These are phyloP conservation scores for Diaporthe sp. DNA, from an alignment of 2,329 filamentous ascomycete species.

Conservation along the genomic window DNA sequence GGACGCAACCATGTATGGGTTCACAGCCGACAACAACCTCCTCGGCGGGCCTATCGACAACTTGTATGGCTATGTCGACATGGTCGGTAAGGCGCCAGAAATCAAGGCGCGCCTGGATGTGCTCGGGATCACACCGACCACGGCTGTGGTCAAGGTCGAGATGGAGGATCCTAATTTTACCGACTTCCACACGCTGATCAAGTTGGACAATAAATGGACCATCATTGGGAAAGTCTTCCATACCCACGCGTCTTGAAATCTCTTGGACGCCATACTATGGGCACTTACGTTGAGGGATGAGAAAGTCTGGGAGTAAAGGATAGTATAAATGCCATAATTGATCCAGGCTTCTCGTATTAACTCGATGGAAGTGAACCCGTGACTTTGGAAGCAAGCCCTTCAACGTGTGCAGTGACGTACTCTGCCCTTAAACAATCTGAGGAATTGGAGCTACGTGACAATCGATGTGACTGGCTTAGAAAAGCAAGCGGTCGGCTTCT, in stretches of 20 bases:
- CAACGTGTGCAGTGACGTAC: not conserved
- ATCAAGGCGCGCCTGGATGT: constrained; percentile 1
- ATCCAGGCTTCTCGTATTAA: not conserved
- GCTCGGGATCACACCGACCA: not conserved
- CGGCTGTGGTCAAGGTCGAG: constrained; percentile 3
- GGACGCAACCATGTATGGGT: constrained; percentile 6
- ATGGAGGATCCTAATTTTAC: not conserved
- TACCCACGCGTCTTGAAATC: not conserved
- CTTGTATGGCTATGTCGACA: not conserved
- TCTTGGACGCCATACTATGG: not conserved
- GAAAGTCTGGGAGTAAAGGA: not conserved
- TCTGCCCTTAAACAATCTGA: not conserved
- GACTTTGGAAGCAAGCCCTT: not conserved
- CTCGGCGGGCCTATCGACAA: not conserved
- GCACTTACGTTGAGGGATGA: not conserved
- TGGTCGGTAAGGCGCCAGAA: not conserved
- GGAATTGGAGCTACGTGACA: not conserved
- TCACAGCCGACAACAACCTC: not conserved
- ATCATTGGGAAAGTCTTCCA: not conserved
- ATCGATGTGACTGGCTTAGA: not conserved
- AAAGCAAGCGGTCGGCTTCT: not conserved
- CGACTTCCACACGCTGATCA: constrained; percentile 8
- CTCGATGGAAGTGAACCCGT: not conserved
- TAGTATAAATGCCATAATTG: not conserved
- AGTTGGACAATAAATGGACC: constrained; percentile 1